Evolutionary conservation across 305 asterid genomes (phyloP).

Genomic region (Rubia tinctorum): DNA sequence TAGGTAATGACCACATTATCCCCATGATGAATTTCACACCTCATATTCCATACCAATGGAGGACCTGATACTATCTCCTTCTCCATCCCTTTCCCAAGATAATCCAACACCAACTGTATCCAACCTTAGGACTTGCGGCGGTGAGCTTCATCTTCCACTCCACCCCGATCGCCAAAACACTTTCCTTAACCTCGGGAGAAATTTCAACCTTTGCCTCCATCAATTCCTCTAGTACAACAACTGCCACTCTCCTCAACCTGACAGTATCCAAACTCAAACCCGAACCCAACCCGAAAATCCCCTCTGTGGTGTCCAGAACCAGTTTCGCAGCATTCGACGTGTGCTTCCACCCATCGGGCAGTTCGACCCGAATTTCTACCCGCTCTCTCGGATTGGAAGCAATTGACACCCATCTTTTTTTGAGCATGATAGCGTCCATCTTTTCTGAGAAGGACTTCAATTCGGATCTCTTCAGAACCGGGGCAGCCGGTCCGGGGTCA

Average conservation of each 20-base stretch:
- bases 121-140: no score
- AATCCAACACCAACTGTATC: no score
- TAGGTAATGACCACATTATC: no score
- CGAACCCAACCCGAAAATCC: constrained; percentile 36
- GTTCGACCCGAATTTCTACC: constrained; percentile 39
- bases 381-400: constrained; percentile 47
- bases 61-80: no score
- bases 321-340: constrained; percentile 47
- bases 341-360: constrained; percentile 51
- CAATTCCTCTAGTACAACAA: constrained; percentile 55
- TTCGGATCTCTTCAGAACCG: constrained; percentile 42
- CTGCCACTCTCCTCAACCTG: constrained; percentile 40
- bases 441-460: constrained; percentile 46
- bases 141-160: constrained; percentile 17
- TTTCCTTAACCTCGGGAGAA: constrained; percentile 32
- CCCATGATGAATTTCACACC: no score
- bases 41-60: no score
- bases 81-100: no score
- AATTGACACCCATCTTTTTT: no score
- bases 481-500: constrained; percentile 21
- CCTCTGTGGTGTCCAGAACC: constrained; percentile 51
- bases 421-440: constrained; percentile 52
- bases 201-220: constrained; percentile 42
- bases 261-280: constrained; percentile 1
- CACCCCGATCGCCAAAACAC: constrained; percentile 34